These are phyloP conservation scores for Aureobasidium sp. DNA, from an alignment of 2,329 filamentous ascomycete species.

Conservation along the genomic window DNA sequence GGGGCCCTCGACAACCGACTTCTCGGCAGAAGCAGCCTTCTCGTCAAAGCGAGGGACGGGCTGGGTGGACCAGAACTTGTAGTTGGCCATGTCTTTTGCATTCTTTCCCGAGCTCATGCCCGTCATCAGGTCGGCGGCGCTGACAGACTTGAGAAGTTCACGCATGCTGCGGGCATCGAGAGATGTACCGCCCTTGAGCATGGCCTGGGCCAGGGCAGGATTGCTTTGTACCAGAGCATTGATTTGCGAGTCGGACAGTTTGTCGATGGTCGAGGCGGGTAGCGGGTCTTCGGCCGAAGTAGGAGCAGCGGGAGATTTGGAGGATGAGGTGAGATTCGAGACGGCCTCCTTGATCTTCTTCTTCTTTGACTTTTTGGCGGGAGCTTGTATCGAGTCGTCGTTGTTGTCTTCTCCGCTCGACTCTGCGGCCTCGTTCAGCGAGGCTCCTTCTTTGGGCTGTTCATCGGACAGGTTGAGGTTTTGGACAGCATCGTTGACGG, in stretches of 20 bases:
- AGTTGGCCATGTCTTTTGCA: constrained; percentile 89
- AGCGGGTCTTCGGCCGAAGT: constrained; percentile 12
- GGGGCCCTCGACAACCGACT: constrained; percentile 63
- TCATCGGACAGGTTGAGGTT: constrained; percentile 37
- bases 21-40: constrained; percentile 38
- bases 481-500: constrained; percentile 32
- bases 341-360: constrained; percentile 42
- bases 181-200: neutral
- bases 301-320: constrained; percentile 10
- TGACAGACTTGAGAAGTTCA: constrained; percentile 52
- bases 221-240: constrained; percentile 12
- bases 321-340: constrained; percentile 10
- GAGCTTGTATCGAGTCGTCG: constrained; percentile 20
- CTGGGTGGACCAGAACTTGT: constrained; percentile 99
- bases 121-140: constrained; percentile 63
- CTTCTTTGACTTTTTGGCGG: constrained; percentile 55
- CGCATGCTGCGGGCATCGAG: constrained; percentile 19
- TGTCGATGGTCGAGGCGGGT: constrained; percentile 9
- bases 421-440: constrained; percentile 14
- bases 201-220: constrained; percentile 11
- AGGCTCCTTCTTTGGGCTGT: constrained; percentile 16
- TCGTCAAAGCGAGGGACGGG: constrained; percentile 76
- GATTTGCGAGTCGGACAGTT: constrained; percentile 13
- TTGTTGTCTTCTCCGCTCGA: neutral
- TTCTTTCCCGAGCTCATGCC: constrained; percentile 77